Base-by-base conservation (phyloP, 345 rosid genomes). In the Capsella bursapastoris region DNA sequence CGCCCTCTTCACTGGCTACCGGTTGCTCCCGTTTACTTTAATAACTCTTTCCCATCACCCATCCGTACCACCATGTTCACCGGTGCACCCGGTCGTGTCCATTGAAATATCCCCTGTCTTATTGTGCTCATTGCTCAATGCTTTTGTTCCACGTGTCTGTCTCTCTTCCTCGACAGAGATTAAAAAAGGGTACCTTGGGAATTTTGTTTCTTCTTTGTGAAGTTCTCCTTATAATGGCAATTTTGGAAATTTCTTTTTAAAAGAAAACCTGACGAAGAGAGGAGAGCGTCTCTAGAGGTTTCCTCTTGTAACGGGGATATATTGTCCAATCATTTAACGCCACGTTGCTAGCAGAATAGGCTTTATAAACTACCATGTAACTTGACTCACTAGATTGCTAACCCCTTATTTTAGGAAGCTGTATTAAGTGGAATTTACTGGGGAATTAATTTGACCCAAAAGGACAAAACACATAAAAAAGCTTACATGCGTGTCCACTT, bases 361-460 rank as follows among this genome's bases (percentile, higher is more conserved):
- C 29, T 18, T 27, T 55, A 15, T 55, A 14, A 29, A 72, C 11
- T 68, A 48, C 71, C 34, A 38, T 73, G 75, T 63, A 56, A 40
- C 61, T 62, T 4, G 14, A 32, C 41, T 14, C 75, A 79, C 78
- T 56, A 37, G 74, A 58, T 43, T 58, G 48, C 52, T 35, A 44
- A 53, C 67, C 25, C 85, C 64, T 49, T 77, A 75, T 81, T 73
- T 80, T 75, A 72, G 78, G 84, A 91, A 85, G 4, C 18, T 47
- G n/a, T 82, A 89, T 86, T 89, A 66, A 81, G 81, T 82, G 84
- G 84, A 86, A 86, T 85, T 88, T 85, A 86, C 87, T 58, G 49
- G 48, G 13, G 47, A 88, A 82, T 86, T 88, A 22, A 22, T 22
- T 82, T 34, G 7, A 85, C 84, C 88, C 67, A 1, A 1, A 11